These are phyloP conservation scores for Curvularia spicifera DNA, from an alignment of 2,329 filamentous ascomycete species.

Conservation along the genomic window DNA sequence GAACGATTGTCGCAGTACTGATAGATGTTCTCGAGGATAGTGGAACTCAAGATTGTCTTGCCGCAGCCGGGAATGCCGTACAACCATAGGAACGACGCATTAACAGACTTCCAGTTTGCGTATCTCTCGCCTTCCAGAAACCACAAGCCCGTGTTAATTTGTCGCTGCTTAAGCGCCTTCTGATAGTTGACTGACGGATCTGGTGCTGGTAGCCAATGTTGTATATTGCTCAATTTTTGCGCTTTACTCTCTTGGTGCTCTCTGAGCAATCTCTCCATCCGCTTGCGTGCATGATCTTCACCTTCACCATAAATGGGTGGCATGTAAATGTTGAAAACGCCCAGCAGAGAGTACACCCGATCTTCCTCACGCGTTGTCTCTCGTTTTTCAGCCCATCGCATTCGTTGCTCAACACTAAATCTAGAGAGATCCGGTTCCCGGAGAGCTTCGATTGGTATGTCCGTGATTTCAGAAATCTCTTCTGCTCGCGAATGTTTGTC, in stretches of 20 bases:
- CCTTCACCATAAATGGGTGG: not conserved
- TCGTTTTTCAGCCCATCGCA: slow-evolving; percentile 22
- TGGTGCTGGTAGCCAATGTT: slow-evolving; percentile 44
- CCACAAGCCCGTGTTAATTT: slow-evolving; percentile 47
- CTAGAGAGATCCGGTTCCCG: slow-evolving; percentile 3
- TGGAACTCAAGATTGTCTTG: slow-evolving; percentile 52
- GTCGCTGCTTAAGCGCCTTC: slow-evolving; percentile 37
- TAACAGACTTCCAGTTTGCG: slow-evolving; percentile 38
- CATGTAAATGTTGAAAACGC: not conserved
- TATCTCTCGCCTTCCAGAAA: slow-evolving; percentile 41
- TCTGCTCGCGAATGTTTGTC: slow-evolving; percentile 14
- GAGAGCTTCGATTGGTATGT: slow-evolving; percentile 14
- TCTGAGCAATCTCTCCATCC: not conserved
- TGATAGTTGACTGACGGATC: slow-evolving; percentile 48
- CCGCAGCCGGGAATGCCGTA: slow-evolving; percentile 52
- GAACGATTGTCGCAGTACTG: too few relatives aligned
- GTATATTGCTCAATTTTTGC: slow-evolving; percentile 18
- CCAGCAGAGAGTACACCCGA: slow-evolving; percentile 1
- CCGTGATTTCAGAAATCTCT: not conserved
- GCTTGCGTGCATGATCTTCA: not conserved
- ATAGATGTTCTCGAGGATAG: slow-evolving; percentile 45
- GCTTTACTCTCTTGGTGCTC: slow-evolving; percentile 7
- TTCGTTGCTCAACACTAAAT: slow-evolving; percentile 21
- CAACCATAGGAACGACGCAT: slow-evolving; percentile 47
- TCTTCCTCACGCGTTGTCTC: slow-evolving; percentile 28